These are phyloP conservation scores for Leucosporidium yakuticum DNA, from an alignment of 768 basidiomycete genomes.

Conservation along the genomic window DNA sequence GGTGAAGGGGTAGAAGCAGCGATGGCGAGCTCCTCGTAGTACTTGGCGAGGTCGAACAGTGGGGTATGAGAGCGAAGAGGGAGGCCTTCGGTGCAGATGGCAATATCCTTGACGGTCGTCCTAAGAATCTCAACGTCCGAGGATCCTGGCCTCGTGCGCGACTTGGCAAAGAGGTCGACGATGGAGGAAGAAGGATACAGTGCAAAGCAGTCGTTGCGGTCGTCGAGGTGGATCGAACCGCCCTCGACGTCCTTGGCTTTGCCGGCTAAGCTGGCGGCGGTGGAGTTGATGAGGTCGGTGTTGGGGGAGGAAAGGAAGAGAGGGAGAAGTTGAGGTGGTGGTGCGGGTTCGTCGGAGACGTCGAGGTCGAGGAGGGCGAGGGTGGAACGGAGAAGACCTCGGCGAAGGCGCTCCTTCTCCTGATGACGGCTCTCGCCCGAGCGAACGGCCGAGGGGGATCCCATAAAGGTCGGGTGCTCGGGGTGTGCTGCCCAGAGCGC, in stretches of 20 bases:
- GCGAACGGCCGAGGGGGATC: conserved; percentile 11
- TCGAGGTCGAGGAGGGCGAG: conserved; percentile 46
- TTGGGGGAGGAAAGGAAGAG: conserved; percentile 28
- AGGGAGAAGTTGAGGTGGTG: conserved; percentile 27
- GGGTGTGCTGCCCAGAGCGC: conserved; percentile 57
- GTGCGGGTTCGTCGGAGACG: conserved; percentile 47
- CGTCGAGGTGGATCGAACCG: conserved; percentile 39
- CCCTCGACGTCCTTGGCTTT: background rate
- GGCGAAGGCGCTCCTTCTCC: conserved; percentile 40
- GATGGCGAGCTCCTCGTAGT: conserved; percentile 47
- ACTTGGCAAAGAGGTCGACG: conserved; percentile 40
- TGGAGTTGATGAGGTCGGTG: background rate
- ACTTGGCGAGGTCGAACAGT: conserved; percentile 61
- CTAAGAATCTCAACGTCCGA: conserved; percentile 28
- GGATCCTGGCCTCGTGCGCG: conserved; percentile 49
- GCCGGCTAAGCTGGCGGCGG: conserved; percentile 9
- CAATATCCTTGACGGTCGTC: conserved; percentile 38
- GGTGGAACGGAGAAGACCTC: conserved; percentile 44
- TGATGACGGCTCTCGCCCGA: background rate
- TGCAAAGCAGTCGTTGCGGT: conserved; percentile 30
- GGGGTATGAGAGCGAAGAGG: conserved; percentile 54
- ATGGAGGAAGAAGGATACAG: conserved; percentile 14
- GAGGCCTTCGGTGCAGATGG: conserved; percentile 33
- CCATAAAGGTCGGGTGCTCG: conserved; percentile 50
- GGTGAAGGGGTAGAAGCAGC: background rate